Evolutionary conservation across 176 grass and related monocot genomes (phyloP).

Genomic region (maize (Zea mays)): DNA sequence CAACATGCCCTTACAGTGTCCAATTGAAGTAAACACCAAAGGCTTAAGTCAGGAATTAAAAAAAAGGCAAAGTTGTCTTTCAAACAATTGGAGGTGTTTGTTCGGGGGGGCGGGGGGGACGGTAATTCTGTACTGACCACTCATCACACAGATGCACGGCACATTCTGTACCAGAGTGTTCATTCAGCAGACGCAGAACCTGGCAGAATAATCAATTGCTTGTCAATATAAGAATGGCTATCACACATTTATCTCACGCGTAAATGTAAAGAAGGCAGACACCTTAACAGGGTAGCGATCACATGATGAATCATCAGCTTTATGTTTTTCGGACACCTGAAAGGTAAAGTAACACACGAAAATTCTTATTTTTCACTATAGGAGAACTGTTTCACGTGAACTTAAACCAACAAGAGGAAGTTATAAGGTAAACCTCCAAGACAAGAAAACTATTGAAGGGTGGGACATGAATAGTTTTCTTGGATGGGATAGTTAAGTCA

Average conservation of each 20-base stretch:
- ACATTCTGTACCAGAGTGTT: conserved; percentile 67
- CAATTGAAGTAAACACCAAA: conserved; percentile 17
- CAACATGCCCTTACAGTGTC: conserved; percentile 1
- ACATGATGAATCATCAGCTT: conserved; percentile 50
- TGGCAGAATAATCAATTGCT: conserved; percentile 41
- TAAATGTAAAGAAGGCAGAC: conserved; percentile 19
- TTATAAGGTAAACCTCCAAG: conserved; percentile 64
- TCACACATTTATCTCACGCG: conserved; percentile 4
- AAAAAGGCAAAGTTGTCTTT: conserved; percentile 1
- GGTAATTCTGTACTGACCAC: conserved; percentile 61
- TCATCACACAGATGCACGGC: conserved; percentile 73
- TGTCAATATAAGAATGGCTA: conserved; percentile 12
- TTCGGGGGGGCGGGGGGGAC: neutral
- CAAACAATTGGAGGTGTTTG: neutral
- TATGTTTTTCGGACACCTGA: conserved; percentile 93
- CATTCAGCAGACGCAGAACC: conserved; percentile 86
- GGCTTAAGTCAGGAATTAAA: neutral
- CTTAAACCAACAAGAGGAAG: conserved; percentile 19
- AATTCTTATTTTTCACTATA: neutral
- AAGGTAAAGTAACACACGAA: conserved; percentile 21
- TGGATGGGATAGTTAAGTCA: conserved; percentile 29
- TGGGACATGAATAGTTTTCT: conserved; percentile 26
- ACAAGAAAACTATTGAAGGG: conserved; percentile 72
- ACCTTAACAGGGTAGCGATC: conserved; percentile 67
- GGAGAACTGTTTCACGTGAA: neutral